Evolutionary conservation across 2,329 filamentous ascomycete species (phyloP).

Genomic region (Diplodia corticola): DNA sequence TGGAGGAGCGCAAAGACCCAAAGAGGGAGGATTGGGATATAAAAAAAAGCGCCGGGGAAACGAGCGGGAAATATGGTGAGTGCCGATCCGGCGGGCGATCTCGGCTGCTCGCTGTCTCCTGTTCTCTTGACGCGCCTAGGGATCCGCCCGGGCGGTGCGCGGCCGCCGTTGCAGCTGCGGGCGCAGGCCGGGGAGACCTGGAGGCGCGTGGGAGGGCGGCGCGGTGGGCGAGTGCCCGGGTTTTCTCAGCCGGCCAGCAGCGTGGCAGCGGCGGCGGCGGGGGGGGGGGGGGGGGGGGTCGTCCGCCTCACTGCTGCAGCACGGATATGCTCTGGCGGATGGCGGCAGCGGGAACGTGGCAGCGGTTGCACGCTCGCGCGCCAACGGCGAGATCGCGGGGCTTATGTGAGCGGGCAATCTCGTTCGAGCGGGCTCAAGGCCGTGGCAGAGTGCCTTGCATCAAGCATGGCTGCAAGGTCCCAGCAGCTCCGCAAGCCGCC

Average conservation of each 20-base stretch:
- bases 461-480: slow-evolving; percentile 16
- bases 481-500: neutral
- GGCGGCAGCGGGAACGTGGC: slow-evolving; percentile 10
- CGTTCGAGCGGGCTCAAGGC: neutral
- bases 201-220: neutral
- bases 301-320: slow-evolving; percentile 14
- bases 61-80: slow-evolving; percentile 17
- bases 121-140: neutral
- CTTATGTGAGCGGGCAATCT: slow-evolving; percentile 19
- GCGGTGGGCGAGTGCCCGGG: neutral
- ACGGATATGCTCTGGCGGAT: slow-evolving; percentile 8
- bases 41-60: slow-evolving; percentile 8
- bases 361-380: neutral
- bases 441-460: slow-evolving; percentile 10
- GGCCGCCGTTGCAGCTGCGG: slow-evolving; percentile 8
- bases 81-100: slow-evolving; percentile 14
- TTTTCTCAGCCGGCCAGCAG: neutral
- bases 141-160: neutral
- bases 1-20: neutral
- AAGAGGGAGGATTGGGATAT: neutral
- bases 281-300: neutral
- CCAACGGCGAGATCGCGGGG: slow-evolving; percentile 11
- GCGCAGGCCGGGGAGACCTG: slow-evolving; percentile 6
- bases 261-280: too few species aligned
- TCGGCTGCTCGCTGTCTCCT: slow-evolving; percentile 1